phyloP scores from a whole-genome alignment of 2,329 filamentous ascomycete species.

The Alternaria tenuissima region DNA sequence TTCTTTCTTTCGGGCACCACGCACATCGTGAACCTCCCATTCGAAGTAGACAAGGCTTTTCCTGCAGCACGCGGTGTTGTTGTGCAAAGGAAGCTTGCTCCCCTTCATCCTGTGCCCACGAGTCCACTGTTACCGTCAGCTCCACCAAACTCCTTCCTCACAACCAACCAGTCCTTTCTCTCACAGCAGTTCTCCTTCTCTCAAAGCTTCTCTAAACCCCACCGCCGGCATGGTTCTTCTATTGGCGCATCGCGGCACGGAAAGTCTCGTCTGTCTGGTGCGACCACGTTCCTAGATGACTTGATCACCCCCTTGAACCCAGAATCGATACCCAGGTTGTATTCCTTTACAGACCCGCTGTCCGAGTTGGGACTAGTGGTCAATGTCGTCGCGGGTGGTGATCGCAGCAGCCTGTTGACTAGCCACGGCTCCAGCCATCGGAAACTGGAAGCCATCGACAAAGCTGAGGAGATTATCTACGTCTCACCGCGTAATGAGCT shows the following conservation, averaged over 20 bases:
- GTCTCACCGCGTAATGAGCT: slow-evolving; percentile 73
- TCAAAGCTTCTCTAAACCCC: slow-evolving; percentile 48
- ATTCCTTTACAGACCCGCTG: slow-evolving; percentile 85
- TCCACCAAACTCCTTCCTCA: slow-evolving; percentile 85
- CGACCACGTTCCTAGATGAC: slow-evolving; percentile 43
- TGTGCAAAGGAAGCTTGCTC: slow-evolving; percentile 78
- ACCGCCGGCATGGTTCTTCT: slow-evolving; percentile 40
- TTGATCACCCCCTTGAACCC: slow-evolving; percentile 37
- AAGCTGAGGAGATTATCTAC: slow-evolving; percentile 83
- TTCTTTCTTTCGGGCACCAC: slow-evolving; percentile 88
- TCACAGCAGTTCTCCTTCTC: slow-evolving; percentile 67
- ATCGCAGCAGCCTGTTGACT: slow-evolving; percentile 41
- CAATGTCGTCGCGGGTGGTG: slow-evolving; percentile 39
- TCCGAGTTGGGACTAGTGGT: slow-evolving; percentile 86
- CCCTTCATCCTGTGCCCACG: slow-evolving; percentile 51
- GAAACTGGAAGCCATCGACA: slow-evolving; percentile 69
- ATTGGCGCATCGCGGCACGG: slow-evolving; percentile 33
- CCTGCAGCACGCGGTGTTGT: slow-evolving; percentile 84
- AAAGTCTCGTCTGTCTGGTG: slow-evolving; percentile 32
- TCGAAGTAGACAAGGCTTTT: slow-evolving; percentile 89
- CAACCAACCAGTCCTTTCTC: slow-evolving; percentile 44
- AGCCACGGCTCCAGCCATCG: slow-evolving; percentile 43
- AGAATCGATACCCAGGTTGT: slow-evolving; percentile 74
- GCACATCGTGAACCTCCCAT: slow-evolving; percentile 91
- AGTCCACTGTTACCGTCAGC: slow-evolving; percentile 60